Evolutionary conservation across 2,329 filamentous ascomycete genomes (phyloP), one percentile per base, ranked within the genome.

Genomic region (Fusarium palustre): DNA sequence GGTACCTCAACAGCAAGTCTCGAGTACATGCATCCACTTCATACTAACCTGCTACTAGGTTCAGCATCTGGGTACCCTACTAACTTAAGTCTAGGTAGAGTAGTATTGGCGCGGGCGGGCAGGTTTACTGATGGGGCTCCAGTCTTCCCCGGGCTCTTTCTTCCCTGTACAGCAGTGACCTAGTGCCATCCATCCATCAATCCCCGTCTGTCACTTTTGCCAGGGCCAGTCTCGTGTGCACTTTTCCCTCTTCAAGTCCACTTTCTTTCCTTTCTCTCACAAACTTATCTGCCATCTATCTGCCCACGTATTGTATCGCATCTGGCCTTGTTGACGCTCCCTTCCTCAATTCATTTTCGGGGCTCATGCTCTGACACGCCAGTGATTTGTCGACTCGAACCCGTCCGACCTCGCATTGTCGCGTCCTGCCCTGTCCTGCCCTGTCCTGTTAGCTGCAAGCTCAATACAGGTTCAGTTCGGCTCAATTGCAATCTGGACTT

Each of bases 351-450:
- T 38, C 55, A 54, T 34, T 38, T 42, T 20, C 47, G 46, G 49
- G 65, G 68, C 66, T 59, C 43, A 61, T 69, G 64, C 64, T 63
- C 68, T 71, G 68, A 67, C 62, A 65, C 69, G 58, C 52, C 55
- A 49, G 55, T 34, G 39, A 52, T 55, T 41, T 45, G 38, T 52
- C 43, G 43, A 59, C 39, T 34, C 52, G 34, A 41, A 52, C 16
- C 24, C 38, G 13, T 36, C 25, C 63, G 39, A 42, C 41, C 38
- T 50, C 43, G 55, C 36, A 42, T 57, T 56, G 52, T 66, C 64
- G 68, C 65, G 54, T 55, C 56, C 31, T n/a, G n/a, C n/a, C n/a
- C n/a, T n/a, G 31, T 69, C 45, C 43, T 36, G 36, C 66, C 54
- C 50, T 34, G 36, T 34, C 20, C 28, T 30, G 10, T 30, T 30